Base-by-base conservation (phyloP, 2,329 filamentous ascomycete genomes). In the Zymoseptoria crescenta region DNA sequence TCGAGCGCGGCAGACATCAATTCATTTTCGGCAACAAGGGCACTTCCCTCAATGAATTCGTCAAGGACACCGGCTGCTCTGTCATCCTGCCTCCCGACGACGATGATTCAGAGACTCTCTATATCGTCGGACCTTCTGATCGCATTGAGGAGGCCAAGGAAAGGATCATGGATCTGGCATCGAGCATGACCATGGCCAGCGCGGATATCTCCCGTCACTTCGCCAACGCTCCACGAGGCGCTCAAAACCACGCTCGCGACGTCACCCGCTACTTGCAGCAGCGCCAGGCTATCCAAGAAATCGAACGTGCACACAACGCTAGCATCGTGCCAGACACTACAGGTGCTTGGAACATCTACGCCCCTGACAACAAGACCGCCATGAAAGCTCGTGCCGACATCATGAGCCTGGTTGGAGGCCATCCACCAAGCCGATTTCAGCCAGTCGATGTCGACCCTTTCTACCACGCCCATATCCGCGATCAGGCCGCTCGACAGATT, bases 1-100 rank as follows among this genome's bases (percentile, higher is more conserved):
- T 97, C 67, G 88, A 93, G 73, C 87, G 87, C 62, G 91, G 90
- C 54, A 86, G 91, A 55, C 94, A 97, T 73, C 92, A 96, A 73
- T 97, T 96, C 79, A 94, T 99, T 70, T 86, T 96, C 63, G 93
- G 93, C 55, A 86, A 93, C 62, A 83, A 87, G 62, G 91, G 89
- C 62, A 83, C 89, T 62, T 86, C 89, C 19, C 80, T 90, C 35
- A 85, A 96, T 59, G 85, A 96, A 52, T 96, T 99, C 79, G 85
- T 96, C 64, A 82, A 86, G 52, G 85, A 96, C 69, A 97, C 94
- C 59, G 93, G 93, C 63, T 99, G 94, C 74, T 84, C 88, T 50
- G 87, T 97, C 60, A 83, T 97, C 59, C 76, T 97, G 52, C 93
- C 87, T 56, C 83, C 91, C 7, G 81, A 81, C 27, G 84, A 87